A percentile compares a stretch with the other conserved stretches of the same genome.
These are phyloP conservation scores for Boechera retrofracta DNA, from an alignment of 345 rosid species.

Conservation along the genomic window DNA sequence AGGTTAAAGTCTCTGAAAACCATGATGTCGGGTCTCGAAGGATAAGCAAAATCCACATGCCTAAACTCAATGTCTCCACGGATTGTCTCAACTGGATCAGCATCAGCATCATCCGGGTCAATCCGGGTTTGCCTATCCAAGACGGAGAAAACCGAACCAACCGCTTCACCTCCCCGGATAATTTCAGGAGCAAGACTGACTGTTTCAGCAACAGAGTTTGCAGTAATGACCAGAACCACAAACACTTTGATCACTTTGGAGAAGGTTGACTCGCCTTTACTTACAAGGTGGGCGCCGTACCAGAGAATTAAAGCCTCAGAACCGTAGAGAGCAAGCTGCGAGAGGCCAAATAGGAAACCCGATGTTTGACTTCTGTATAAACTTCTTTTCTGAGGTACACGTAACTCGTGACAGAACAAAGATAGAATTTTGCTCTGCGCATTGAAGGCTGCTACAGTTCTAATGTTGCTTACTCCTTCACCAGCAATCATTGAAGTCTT, in stretches of 20 bases:
- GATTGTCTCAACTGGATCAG: conserved; percentile 77
- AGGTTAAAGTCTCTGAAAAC: conserved; percentile 84
- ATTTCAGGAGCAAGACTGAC: conserved; percentile 99
- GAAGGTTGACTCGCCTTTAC: conserved; percentile 84
- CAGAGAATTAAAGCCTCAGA: conserved; percentile 97
- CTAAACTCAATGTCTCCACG: conserved; percentile 96
- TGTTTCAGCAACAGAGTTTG: conserved; percentile 98
- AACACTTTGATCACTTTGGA: conserved; percentile 99
- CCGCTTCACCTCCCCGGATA: conserved; percentile 94
- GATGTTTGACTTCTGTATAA: conserved; percentile 81
- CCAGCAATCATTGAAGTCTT: conserved; percentile 99
- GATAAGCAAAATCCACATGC: conserved; percentile 96
- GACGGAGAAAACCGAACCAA: conserved; percentile 91
- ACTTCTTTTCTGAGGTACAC: conserved; percentile 76
- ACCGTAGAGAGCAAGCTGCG: conserved; percentile 93
- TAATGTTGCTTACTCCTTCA: conserved; percentile 97
- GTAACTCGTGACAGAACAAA: conserved; percentile 81
- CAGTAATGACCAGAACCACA: conserved; percentile 91
- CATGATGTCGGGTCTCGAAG: conserved; percentile 82
- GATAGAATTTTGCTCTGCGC: conserved; percentile 90
- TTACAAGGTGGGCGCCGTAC: conserved; percentile 95
- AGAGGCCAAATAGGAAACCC: conserved; percentile 92
- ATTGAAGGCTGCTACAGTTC: conserved; percentile 98
- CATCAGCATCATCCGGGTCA: conserved; percentile 93
- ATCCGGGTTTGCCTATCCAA: conserved; percentile 81